Evolutionary conservation across 176 grass and related monocot genomes (phyloP), one percentile per base, ranked within the genome.

Genomic region (Paspalum vaginatum): DNA sequence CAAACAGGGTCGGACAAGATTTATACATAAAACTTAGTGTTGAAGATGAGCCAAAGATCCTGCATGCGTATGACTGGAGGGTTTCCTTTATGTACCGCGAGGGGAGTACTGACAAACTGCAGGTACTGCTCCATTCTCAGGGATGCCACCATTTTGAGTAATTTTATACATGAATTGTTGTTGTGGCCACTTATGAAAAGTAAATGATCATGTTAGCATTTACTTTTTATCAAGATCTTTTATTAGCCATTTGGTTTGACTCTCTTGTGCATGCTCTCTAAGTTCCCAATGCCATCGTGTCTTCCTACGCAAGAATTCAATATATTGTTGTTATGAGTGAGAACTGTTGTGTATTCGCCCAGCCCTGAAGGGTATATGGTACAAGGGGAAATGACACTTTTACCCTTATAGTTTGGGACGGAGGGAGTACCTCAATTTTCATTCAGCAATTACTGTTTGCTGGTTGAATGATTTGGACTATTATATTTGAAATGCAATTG

Each of bases 1-100:
- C 90, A n/a, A 98, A 98, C 81, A 95, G 86, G 81, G 40, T 83
- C 72, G 95, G 95, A 59, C 90, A 95, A 93, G 88, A 98, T 84
- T 39, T 95, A 51, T 87, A 84, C 59, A 79, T 98, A 82, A 94
- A 87, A 79, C 84, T 93, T 75, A 91, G 81, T 80, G 52, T 74
- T 88, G 81, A 50, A 76, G 95, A 95, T 82, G 77, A 91, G 40
- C 85, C 81, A 18, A 94, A 98, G 79, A 87, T 83, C 26, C 59
- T 98, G 70, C 76, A 84, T 84, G 81, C 85, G 42, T 83, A 85
- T 65, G 95, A 95, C 83, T 93, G 92, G 86, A 89, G 87, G 76
- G 90, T 93, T 66, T 87, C 84, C 62, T 98, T 95, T 83, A 65
- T 90, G 71, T 89, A 91, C 80, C 93, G 84, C 72, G 86, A 94